Base-by-base conservation (phyloP, 2,329 filamentous ascomycete species). In the Polychaeton citri region DNA sequence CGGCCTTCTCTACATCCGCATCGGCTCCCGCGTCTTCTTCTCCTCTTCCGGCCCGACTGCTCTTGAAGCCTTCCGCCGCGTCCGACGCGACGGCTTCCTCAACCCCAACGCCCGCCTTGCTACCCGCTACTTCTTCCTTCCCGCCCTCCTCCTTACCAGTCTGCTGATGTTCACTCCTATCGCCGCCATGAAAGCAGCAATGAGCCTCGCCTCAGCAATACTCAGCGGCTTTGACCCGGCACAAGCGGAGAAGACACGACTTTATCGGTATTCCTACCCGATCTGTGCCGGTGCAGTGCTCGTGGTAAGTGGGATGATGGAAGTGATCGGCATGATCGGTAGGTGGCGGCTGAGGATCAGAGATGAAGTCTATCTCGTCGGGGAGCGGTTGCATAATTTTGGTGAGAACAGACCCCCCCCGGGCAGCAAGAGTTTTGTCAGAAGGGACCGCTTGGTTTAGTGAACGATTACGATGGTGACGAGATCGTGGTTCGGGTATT, bases 361-460 rank as follows among this genome's bases (percentile, higher is more conserved):
- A 26, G 92, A 98, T 57, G 92, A 98, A 60, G 87, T 93, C 1
- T 98, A 98, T 57, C 65, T 98, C 31, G 90, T 96, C 52, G 90
- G 90, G 2, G 88, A 98, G 63, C 67, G 87, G 40, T 61, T 98
- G 51, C 92, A 98, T 62, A 98, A 98, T 58, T 93, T 95, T 60
- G 83, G 85, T 2, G 78, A 81, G 53, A 62, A 48, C 47, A 58
- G 43, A 40, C 54, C 57, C 33, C 55, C 54, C 6, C 42, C 38
- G 30, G 53, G 53, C 7, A 54, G 45, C 33, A 43, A 41, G 43
- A 52, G 48, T 40, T 48, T 56, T 16, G 43, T 55, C n/a, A 49
- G 51, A 36, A 47, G 42, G 40, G 47, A 28, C 15, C 24, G n/a
- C n/a, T n/a, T n/a, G n/a, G n/a, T n/a, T n/a, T n/a, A n/a, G n/a